phyloP scores from a whole-genome alignment of 345 rosid genomes.

The Alliaria petiolata region DNA sequence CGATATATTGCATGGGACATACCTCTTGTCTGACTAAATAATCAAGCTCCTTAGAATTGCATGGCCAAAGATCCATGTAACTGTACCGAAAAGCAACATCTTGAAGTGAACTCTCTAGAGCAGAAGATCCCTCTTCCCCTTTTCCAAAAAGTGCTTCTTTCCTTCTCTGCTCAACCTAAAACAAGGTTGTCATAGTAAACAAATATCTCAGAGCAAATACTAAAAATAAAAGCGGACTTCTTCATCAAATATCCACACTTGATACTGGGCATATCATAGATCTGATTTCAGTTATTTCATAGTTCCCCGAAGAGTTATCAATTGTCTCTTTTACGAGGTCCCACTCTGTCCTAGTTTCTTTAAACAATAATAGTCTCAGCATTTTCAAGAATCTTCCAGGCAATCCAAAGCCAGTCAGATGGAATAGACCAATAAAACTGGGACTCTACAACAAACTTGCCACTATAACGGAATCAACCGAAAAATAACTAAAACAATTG shows the following conservation, averaged over 20 bases:
- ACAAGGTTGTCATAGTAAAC: constrained; percentile 2
- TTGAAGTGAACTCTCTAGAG: constrained; percentile 61
- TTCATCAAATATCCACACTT: constrained; percentile 2
- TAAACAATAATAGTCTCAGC: background rate
- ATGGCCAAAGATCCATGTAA: constrained; percentile 96
- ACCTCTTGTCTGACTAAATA: constrained; percentile 92
- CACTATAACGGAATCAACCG: background rate
- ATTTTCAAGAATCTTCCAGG: background rate
- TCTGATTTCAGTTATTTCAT: background rate
- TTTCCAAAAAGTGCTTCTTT: constrained; percentile 85
- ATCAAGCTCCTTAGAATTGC: constrained; percentile 81
- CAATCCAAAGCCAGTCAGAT: background rate
- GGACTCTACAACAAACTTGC: constrained; percentile 4
- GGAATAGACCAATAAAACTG: background rate
- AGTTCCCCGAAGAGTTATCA: background rate
- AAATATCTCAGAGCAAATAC: background rate
- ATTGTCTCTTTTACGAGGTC: background rate
- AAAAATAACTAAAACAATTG: background rate
- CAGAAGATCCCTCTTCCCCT: constrained; percentile 61
- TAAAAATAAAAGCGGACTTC: background rate
- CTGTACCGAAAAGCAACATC: constrained; percentile 80
- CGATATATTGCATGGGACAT: constrained; percentile 15
- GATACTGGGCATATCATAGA: background rate
- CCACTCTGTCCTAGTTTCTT: background rate
- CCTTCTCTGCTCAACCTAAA: constrained; percentile 87